These are phyloP conservation scores for Microsporum audouinii DNA, from an alignment of 2,329 filamentous ascomycete species.

Conservation along the genomic window DNA sequence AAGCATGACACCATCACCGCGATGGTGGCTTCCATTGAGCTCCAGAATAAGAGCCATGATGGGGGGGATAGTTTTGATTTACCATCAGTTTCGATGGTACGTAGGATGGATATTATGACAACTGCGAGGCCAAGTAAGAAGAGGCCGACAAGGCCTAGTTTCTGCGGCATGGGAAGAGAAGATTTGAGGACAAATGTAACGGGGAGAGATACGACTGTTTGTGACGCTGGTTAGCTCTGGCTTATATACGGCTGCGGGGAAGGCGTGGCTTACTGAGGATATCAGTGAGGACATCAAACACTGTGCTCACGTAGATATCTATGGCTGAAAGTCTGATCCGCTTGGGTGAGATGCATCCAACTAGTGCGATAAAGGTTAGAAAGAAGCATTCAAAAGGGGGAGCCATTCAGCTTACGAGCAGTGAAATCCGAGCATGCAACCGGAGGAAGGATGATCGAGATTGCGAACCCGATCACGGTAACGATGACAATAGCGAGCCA, in stretches of 20 bases:
- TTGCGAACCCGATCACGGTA: neutral
- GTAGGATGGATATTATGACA: constrained; percentile 8
- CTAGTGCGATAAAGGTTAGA: neutral
- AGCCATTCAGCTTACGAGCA: neutral
- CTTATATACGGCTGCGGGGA: neutral
- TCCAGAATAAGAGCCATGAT: constrained; percentile 11
- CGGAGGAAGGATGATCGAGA: neutral
- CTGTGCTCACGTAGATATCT: neutral
- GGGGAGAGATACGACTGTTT: constrained; percentile 9
- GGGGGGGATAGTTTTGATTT: constrained; percentile 1
- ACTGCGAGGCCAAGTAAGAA: constrained; percentile 7
- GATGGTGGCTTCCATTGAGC: constrained; percentile 7
- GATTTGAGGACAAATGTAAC: constrained; percentile 9
- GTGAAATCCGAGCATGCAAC: constrained; percentile 6
- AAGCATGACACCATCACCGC: constrained; percentile 12
- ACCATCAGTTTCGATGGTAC: constrained; percentile 2
- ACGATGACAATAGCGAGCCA: constrained; percentile 3
- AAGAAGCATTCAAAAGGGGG: neutral
- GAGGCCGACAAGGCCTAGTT: constrained; percentile 7
- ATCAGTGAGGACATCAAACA: neutral
- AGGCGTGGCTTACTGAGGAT: neutral
- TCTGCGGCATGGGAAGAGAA: constrained; percentile 8
- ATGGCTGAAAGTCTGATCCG: neutral
- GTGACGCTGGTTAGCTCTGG: neutral
- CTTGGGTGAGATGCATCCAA: neutral